A percentile compares a stretch with the other conserved stretches of the same genome.
Evolutionary conservation across 2,329 filamentous ascomycete species (phyloP).

Genomic region (Colletotrichum endophyticum): DNA sequence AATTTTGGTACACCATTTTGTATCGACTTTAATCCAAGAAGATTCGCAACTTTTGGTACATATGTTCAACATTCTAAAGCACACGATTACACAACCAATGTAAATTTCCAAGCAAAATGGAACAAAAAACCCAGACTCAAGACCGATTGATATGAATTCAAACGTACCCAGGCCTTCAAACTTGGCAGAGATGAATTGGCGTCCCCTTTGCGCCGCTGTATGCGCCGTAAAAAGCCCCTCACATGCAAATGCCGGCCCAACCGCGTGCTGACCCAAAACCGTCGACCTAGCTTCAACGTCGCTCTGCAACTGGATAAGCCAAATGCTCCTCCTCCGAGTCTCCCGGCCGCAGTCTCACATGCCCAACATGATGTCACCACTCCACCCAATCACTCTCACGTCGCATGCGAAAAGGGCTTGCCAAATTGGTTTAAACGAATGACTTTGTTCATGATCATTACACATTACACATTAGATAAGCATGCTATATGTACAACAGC

Average conservation of each 20-base stretch:
- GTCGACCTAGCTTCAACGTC: background rate
- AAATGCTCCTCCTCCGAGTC: background rate
- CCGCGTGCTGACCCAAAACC: background rate
- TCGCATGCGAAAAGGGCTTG: background rate
- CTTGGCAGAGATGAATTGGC: background rate
- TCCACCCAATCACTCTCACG: background rate
- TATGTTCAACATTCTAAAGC: fast-evolving
- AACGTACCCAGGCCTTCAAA: background rate
- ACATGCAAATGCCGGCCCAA: background rate
- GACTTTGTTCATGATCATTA: constrained; percentile 7
- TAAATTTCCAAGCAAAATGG: background rate
- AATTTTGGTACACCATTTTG: background rate
- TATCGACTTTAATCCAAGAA: background rate
- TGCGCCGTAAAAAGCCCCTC: background rate
- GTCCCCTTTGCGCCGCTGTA: background rate
- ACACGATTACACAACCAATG: fast-evolving
- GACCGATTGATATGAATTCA: background rate
- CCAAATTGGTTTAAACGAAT: background rate
- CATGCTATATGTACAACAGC: background rate
- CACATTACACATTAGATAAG: constrained; percentile 9
- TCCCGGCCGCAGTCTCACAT: background rate
- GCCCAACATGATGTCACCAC: background rate
- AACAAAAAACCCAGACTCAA: background rate
- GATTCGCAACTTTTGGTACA: background rate
- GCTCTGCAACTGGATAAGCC: background rate